These are phyloP conservation scores for Zymoseptoria tritici DNA, from an alignment of 2,329 filamentous ascomycete species.

Conservation along the genomic window DNA sequence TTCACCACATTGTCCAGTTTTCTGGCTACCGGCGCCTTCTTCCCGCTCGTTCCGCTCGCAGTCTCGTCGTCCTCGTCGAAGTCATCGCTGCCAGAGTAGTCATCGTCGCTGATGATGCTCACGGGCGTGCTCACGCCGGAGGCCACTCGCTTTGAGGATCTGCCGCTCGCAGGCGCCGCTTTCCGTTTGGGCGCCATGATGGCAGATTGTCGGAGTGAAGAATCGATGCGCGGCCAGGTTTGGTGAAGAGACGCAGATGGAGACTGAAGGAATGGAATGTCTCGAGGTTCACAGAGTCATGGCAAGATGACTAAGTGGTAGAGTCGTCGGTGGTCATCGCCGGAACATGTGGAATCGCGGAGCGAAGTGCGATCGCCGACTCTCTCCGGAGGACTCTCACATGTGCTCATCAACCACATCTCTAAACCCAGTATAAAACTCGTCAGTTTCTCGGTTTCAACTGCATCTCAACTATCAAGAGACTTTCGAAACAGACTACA, in stretches of 20 bases:
- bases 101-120: constrained; percentile 48
- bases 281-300: background rate
- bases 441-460: background rate
- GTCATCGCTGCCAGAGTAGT: constrained; percentile 43
- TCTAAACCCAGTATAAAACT: background rate
- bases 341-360: background rate
- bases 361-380: background rate
- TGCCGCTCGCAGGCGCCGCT: constrained; percentile 28
- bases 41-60: constrained; percentile 18
- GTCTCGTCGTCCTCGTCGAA: constrained; percentile 25
- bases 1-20: constrained; percentile 35
- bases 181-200: constrained; percentile 34
- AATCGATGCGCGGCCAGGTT: background rate
- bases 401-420: background rate
- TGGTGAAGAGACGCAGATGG: background rate
- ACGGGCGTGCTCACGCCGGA: constrained; percentile 37
- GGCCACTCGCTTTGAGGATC: constrained; percentile 32
- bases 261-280: background rate
- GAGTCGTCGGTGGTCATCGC: background rate
- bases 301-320: background rate
- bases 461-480: background rate
- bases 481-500: background rate
- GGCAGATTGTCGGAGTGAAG: background rate
- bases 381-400: background rate
- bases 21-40: background rate